phyloP scores from a whole-genome alignment of 2,329 filamentous ascomycete genomes.

The Alternaria sp. region DNA sequence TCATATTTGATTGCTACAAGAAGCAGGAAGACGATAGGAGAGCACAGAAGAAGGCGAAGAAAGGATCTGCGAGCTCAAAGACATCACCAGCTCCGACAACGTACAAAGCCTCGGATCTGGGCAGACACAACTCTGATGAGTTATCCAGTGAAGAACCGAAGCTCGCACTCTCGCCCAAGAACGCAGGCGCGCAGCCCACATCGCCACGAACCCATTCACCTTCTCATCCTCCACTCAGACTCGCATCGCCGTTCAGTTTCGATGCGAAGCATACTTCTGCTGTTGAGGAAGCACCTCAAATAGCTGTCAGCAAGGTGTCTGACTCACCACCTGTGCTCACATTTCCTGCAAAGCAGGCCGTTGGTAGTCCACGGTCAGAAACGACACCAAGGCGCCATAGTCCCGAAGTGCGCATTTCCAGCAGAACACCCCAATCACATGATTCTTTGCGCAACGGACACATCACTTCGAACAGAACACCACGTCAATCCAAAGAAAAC shows the following conservation, averaged over 20 bases:
- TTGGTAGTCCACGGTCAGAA: neutral
- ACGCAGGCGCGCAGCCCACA: neutral
- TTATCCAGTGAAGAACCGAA: neutral
- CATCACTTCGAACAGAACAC: neutral
- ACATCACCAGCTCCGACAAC: neutral
- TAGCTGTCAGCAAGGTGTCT: neutral
- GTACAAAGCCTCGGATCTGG: neutral
- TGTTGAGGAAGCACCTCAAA: neutral
- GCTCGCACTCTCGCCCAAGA: neutral
- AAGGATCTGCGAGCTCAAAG: neutral
- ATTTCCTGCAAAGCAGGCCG: neutral
- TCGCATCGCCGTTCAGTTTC: slow-evolving; percentile 18
- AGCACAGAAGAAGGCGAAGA: slow-evolving; percentile 22
- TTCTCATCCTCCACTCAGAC: slow-evolving; percentile 1
- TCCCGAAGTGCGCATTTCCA: slow-evolving; percentile 16
- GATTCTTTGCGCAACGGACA: neutral
- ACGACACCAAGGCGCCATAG: neutral
- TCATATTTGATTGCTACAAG: slow-evolving; percentile 70
- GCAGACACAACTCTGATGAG: neutral
- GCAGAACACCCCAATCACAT: neutral
- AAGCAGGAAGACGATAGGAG: slow-evolving; percentile 19
- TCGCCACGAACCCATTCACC: neutral
- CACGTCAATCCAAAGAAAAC: neutral
- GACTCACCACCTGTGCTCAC: neutral
- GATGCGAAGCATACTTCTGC: neutral